Conservation (phyloP, 805 yeast genomes). For the Clavispora asparagi region DNA sequence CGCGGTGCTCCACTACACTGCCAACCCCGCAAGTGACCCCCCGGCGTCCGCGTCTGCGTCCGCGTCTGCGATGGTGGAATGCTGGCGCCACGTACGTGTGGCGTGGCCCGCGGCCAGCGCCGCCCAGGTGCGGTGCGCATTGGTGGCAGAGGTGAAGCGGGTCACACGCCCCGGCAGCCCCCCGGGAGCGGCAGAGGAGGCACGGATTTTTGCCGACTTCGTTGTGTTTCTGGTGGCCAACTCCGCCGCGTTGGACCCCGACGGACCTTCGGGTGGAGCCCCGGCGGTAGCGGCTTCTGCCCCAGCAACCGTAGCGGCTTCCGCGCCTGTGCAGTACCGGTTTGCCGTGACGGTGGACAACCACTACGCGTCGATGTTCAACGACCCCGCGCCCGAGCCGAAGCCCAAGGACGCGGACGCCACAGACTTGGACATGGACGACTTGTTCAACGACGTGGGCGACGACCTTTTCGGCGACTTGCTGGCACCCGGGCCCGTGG, state of each 20-base stretch:
- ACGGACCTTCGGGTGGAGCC: too few species aligned
- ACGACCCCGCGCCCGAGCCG: constrained; percentile 3
- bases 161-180: neutral
- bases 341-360: constrained; percentile 8
- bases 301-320: neutral
- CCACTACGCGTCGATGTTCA: constrained; percentile 13
- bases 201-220: constrained; percentile 8
- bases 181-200: constrained; percentile 6
- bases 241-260: too few species aligned
- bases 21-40: too few species aligned
- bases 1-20: neutral
- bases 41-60: too few species aligned
- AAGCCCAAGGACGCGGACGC: constrained; percentile 5
- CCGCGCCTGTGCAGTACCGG: neutral
- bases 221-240: constrained; percentile 5
- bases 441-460: constrained; percentile 13
- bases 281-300: neutral
- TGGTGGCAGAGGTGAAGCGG: neutral
- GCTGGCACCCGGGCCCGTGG: neutral
- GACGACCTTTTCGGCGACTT: constrained; percentile 10
- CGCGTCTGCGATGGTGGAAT: too few species aligned
- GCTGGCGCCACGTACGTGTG: neutral
- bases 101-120: neutral
- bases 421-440: constrained; percentile 16
- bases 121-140: neutral